Evolutionary conservation across 768 basidiomycete species (phyloP), one percentile per base, ranked within the genome.

Genomic region (Exidia glandulosa): DNA sequence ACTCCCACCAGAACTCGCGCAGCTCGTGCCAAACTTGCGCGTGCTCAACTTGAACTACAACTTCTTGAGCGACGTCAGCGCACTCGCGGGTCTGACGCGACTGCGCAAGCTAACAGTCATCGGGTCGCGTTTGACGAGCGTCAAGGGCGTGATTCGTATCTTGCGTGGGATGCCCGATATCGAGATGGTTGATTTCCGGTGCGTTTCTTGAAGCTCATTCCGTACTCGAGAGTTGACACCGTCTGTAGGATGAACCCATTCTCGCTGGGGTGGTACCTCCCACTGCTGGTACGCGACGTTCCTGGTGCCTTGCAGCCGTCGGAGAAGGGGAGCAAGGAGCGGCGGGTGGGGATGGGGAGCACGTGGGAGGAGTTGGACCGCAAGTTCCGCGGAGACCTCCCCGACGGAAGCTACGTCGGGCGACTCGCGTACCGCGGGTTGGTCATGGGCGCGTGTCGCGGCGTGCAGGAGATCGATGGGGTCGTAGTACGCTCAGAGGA

Each of bases 31-130:
- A 32, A 96, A 94, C 72, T 73, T 97, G 67, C 85, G 93, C 59
- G 86, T 86, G 61, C 76, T 98, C 73, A 97, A 97, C 77, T 81
- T 97, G 64, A 95, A 98, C 78, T 95, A 96, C 78, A 98, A 98
- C 72, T 97, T 94, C 72, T 69, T 98, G 41, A 63, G 63, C 29
- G 67, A 75, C 70, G 84, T 93, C 66, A 85, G 79, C 63, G 73
- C 76, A 56, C 76, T 99, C 60, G 79, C 80, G 57, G 91, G 89
- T 13, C 77, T 97, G 62, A 76, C 73, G 61, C 76, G 90, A 67
- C 73, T 98, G 72, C 81, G 83, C 64, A 94, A 90, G 77, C 73
- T 98, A 67, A 91, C 84, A 48, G 80, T 93, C 60, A 88, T 98
- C 65, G 95, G 94, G 60, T 69, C 74, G 57, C 79, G 94, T 66